A percentile compares a stretch with the other conserved stretches of the same genome.
Conservation (phyloP, 2,329 filamentous ascomycete species). For the Trichoderma arundinaceum region DNA sequence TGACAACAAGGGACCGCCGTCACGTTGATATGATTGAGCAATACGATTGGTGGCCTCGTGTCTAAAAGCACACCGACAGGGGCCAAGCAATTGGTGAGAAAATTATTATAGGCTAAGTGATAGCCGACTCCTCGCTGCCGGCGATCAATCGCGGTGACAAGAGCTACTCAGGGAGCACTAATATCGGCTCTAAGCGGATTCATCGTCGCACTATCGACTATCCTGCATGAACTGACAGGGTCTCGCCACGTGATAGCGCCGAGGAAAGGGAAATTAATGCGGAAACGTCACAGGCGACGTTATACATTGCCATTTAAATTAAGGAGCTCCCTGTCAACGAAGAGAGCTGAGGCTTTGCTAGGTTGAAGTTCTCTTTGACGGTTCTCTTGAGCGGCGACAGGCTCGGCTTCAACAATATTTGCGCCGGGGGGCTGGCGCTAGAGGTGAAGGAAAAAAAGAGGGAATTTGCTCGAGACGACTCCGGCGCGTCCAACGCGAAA, state of each 20-base stretch:
- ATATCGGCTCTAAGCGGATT: conserved; percentile 23
- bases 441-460: background rate
- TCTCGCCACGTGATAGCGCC: conserved; percentile 21
- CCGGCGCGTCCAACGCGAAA: background rate
- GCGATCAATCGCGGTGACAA: background rate
- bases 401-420: background rate
- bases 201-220: conserved; percentile 23
- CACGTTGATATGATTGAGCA: background rate
- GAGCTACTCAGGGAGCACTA: conserved; percentile 14
- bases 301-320: conserved; percentile 12
- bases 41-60: background rate
- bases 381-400: background rate
- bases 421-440: conserved; percentile 2
- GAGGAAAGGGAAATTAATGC: conserved; percentile 7
- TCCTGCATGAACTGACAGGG: conserved; percentile 21
- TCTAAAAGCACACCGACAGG: background rate
- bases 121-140: background rate
- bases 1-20: background rate
- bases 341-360: background rate
- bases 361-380: background rate
- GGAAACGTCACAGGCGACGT: conserved; percentile 11
- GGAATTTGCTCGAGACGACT: background rate
- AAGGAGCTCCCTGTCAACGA: conserved; percentile 14
- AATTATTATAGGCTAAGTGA: background rate
- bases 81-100: background rate